phyloP scores from a whole-genome alignment of 768 basidiomycete species.

The Krasilnikovozyma curviuscula region DNA sequence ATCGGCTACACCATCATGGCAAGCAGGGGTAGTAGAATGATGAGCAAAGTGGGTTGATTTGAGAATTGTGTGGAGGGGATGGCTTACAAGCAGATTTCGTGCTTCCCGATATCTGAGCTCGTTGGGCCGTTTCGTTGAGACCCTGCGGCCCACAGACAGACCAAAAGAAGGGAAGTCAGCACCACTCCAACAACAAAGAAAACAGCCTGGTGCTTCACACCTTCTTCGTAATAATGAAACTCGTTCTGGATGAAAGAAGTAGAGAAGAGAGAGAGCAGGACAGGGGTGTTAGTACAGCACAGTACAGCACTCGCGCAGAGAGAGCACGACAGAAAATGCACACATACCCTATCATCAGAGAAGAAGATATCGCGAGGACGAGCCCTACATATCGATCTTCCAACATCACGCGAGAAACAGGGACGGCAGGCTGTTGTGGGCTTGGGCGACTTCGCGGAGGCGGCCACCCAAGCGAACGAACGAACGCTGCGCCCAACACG shows the following conservation, averaged over 20 bases:
- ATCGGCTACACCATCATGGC: constrained; percentile 38
- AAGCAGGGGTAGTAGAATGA: background rate
- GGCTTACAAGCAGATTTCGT: constrained; percentile 3
- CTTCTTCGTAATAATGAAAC: constrained; percentile 99
- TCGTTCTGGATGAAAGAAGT: constrained; percentile 35
- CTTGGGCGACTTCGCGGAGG: background rate
- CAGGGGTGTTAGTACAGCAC: background rate
- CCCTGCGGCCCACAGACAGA: background rate
- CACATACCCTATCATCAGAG: constrained; percentile 49
- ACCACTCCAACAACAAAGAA: background rate
- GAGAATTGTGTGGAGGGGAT: background rate
- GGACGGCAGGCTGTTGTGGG: background rate
- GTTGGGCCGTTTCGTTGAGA: constrained; percentile 6
- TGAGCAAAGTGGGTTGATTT: background rate
- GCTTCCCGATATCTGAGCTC: constrained; percentile 1
- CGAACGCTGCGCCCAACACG: no score
- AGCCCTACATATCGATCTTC: constrained; percentile 95
- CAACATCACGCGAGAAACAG: constrained; percentile 20
- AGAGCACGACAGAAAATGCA: background rate
- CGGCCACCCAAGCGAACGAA: background rate
- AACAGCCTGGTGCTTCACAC: no score
- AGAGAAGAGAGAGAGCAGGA: background rate
- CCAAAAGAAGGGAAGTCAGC: background rate
- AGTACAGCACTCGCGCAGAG: background rate
- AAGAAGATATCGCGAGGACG: constrained; percentile 63